Percentiles rank a stretch among this genome's conserved stretches.
Conservation (phyloP, 164 flowering plant genomes). For the Liriodendron chinense region DNA sequence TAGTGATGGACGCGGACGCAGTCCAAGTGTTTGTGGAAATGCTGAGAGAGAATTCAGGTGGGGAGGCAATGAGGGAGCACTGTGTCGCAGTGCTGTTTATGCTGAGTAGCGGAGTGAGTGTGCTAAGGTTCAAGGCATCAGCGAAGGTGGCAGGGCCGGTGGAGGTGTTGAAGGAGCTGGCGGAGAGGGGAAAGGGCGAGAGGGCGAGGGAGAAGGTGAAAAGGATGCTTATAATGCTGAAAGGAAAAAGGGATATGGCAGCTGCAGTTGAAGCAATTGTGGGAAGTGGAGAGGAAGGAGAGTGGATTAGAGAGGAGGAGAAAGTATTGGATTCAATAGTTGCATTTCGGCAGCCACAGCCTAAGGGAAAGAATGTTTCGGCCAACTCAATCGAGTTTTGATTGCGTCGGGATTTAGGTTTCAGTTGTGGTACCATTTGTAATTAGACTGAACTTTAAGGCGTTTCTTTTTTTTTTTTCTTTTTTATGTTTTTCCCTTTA, state of each 20-base stretch:
- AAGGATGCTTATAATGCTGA: conserved; percentile 58
- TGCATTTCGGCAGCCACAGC: conserved; percentile 31
- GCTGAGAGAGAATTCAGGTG: conserved; percentile 31
- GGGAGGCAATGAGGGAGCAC: conserved; percentile 61
- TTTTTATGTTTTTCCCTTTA: neutral
- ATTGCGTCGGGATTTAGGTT: conserved; percentile 11
- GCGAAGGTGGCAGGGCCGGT: conserved; percentile 74
- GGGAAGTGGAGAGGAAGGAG: conserved; percentile 41
- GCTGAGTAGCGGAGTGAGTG: conserved; percentile 54
- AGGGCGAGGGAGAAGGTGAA: conserved; percentile 64
- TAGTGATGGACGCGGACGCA: conserved; percentile 82
- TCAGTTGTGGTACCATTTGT: neutral
- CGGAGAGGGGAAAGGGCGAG: conserved; percentile 54
- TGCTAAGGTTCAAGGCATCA: conserved; percentile 71
- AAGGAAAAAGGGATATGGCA: conserved; percentile 30
- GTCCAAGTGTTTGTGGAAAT: conserved; percentile 57
- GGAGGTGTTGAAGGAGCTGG: conserved; percentile 68
- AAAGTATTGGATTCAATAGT: conserved; percentile 36
- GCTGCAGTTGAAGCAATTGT: conserved; percentile 26
- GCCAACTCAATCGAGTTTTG: conserved; percentile 60
- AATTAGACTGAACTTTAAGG: neutral
- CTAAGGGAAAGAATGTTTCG: conserved; percentile 8
- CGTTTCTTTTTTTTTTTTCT: no score
- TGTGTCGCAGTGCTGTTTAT: conserved; percentile 71
- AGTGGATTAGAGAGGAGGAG: neutral